Percentiles rank a stretch among this genome's conserved stretches.
Conservation (phyloP, 1,284 basidiomycete genomes). For the Xanthoconium separans region DNA sequence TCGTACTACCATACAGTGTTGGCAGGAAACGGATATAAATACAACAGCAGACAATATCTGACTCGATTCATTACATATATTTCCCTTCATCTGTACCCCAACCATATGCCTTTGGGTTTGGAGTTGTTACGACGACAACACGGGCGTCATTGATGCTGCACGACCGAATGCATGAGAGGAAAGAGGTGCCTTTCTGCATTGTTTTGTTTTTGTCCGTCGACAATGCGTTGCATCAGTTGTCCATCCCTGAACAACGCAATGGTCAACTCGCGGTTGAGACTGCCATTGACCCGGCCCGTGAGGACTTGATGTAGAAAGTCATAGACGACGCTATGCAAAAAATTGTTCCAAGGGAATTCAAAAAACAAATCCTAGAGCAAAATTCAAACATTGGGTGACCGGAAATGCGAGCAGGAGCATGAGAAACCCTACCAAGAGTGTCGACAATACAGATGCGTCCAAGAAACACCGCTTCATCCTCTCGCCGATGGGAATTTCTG, state of each 20-base stretch:
- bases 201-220: constrained; percentile 81
- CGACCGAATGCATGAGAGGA: constrained; percentile 1
- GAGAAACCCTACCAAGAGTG: constrained; percentile 61
- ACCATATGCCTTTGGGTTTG: constrained; percentile 69
- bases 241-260: constrained; percentile 82
- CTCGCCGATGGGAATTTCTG: constrained; percentile 60
- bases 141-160: constrained; percentile 6
- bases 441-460: constrained; percentile 68
- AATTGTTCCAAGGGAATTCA: constrained; percentile 97
- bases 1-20: too few species aligned
- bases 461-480: constrained; percentile 76
- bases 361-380: constrained; percentile 83
- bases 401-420: neutral
- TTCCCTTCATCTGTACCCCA: too few species aligned
- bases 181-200: constrained; percentile 64
- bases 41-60: too few species aligned
- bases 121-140: constrained; percentile 38
- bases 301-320: constrained; percentile 96
- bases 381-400: neutral
- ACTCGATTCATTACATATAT: too few species aligned
- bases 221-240: constrained; percentile 75
- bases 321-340: constrained; percentile 97
- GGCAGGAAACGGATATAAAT: too few species aligned
- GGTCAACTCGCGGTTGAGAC: constrained; percentile 79
- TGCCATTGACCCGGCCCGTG: constrained; percentile 77